Evolutionary conservation across 2,329 filamentous ascomycete genomes (phyloP).

Genomic region (Didymella arachidicola): DNA sequence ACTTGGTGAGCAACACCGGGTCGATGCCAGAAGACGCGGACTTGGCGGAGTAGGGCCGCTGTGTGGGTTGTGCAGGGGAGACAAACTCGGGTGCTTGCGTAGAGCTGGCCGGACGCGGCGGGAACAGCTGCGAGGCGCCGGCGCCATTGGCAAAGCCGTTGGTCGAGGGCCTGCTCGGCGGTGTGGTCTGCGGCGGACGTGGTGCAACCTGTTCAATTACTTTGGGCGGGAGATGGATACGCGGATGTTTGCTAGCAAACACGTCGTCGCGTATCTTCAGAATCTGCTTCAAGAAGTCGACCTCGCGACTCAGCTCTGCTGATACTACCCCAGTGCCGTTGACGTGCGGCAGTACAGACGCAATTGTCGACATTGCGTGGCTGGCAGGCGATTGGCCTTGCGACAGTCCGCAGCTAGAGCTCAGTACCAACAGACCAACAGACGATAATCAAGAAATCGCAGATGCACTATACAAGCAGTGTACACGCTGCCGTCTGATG

Average conservation of each 20-base stretch:
- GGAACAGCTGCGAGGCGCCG: constrained; percentile 34
- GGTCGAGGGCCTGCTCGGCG: constrained; percentile 39
- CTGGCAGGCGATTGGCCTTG: constrained; percentile 33
- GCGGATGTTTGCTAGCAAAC: constrained; percentile 76
- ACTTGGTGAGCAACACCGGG: constrained; percentile 85
- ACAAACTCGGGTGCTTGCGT: constrained; percentile 35
- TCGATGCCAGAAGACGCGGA: constrained; percentile 73
- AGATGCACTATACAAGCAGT: constrained; percentile 39
- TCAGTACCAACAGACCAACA: constrained; percentile 31
- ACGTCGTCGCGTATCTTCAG: constrained; percentile 81
- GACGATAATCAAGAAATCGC: constrained; percentile 27
- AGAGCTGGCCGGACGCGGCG: constrained; percentile 43
- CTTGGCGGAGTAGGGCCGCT: constrained; percentile 49
- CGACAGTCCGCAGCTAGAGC: constrained; percentile 28
- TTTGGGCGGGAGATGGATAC: constrained; percentile 65
- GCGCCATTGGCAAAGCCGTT: constrained; percentile 43
- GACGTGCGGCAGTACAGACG: constrained; percentile 38
- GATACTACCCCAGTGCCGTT: constrained; percentile 50
- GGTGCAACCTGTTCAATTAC: constrained; percentile 56
- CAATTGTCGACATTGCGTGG: constrained; percentile 43
- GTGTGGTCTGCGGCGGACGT: constrained; percentile 40
- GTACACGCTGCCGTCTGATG: constrained; percentile 33
- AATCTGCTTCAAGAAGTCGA: constrained; percentile 74
- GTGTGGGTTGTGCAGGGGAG: constrained; percentile 32
- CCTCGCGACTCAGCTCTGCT: constrained; percentile 53